Percentiles rank a stretch among this genome's conserved stretches.
These are phyloP conservation scores for Linnemannia hyalina DNA, from an alignment of 192 early-diverging fungal genomes.

Conservation along the genomic window DNA sequence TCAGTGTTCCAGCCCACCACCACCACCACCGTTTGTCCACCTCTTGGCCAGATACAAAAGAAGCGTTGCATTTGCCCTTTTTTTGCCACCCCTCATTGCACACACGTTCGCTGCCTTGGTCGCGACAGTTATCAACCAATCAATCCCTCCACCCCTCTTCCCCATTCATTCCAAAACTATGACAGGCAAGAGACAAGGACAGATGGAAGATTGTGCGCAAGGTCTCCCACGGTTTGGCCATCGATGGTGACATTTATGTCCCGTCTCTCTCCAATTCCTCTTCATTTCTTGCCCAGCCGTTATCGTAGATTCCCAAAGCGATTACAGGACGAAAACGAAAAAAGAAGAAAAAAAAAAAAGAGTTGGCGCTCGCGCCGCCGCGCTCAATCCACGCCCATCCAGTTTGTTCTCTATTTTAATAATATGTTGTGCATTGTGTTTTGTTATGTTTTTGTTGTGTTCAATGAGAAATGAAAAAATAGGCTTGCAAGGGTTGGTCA, in stretches of 20 bases:
- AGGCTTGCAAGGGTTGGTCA: neutral
- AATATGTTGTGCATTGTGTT: neutral
- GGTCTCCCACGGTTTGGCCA: neutral
- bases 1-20: neutral
- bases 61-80: neutral
- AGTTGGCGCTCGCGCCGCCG: neutral
- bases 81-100: neutral
- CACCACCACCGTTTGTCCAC: neutral
- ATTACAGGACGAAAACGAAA: neutral
- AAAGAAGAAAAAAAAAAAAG: neutral
- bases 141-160: neutral
- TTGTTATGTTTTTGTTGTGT: neutral
- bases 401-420: neutral
- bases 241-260: neutral
- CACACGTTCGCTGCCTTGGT: neutral
- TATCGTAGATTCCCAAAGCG: neutral
- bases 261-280: neutral
- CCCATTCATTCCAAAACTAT: neutral
- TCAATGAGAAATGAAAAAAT: neutral
- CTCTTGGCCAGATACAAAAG: neutral
- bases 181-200: neutral
- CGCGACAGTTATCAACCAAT: no score
- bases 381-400: neutral
- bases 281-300: neutral
- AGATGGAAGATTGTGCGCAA: neutral